Conservation (phyloP, 148 eudicot species). For the Nepenthes mirabilis region DNA sequence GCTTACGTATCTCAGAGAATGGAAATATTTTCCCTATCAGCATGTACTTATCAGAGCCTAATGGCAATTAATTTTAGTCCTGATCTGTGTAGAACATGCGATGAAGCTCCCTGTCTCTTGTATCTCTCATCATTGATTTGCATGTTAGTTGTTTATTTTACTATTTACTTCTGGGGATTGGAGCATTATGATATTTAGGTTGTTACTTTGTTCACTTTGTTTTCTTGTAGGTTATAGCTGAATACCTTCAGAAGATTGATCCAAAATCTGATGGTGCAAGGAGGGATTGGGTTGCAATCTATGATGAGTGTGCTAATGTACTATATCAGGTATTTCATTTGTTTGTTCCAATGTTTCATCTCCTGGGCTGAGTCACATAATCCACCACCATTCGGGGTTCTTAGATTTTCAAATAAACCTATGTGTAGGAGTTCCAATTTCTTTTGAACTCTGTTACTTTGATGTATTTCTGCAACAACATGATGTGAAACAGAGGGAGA, state of each 20-base stretch:
- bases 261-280: conserved; percentile 99
- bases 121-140: too few relatives aligned
- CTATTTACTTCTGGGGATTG: too few relatives aligned
- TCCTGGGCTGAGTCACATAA: not conserved
- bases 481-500: too few relatives aligned
- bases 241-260: conserved; percentile 94
- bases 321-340: conserved; percentile 58
- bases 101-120: too few relatives aligned
- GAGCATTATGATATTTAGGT: not conserved
- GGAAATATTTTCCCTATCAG: too few relatives aligned
- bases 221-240: conserved; percentile 70
- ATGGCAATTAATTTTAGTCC: too few relatives aligned
- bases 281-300: conserved; percentile 99
- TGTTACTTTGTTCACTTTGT: conserved; percentile 5
- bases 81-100: too few relatives aligned
- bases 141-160: too few relatives aligned
- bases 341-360: not conserved
- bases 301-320: conserved; percentile 95
- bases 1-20: too few relatives aligned
- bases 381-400: too few relatives aligned
- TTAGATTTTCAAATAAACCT: not conserved
- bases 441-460: not conserved
- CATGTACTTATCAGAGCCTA: too few relatives aligned
- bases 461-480: not conserved
- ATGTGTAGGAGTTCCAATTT: not conserved